phyloP scores from a whole-genome alignment of 306 rosid species.

The Dalbergia cochinchinensis region DNA sequence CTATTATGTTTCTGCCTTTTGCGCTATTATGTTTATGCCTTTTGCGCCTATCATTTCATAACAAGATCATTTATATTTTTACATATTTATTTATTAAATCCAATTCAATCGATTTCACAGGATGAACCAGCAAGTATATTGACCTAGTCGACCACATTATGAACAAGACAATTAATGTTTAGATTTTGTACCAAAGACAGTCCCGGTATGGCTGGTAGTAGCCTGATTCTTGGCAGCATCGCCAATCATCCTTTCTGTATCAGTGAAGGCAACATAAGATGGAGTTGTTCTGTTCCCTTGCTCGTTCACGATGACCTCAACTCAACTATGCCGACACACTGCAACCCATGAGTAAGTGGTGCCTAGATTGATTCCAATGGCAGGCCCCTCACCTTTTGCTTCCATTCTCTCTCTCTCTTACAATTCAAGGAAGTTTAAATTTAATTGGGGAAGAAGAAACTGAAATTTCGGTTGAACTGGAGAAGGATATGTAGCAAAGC shows the following conservation, averaged over 20 bases:
- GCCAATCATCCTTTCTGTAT: constrained; percentile 54
- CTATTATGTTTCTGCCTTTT: too few relatives aligned
- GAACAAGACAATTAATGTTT: neutral
- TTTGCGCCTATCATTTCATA: too few relatives aligned
- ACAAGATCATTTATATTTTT: too few relatives aligned
- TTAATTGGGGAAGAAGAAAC: too few relatives aligned
- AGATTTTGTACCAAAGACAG: constrained; percentile 55
- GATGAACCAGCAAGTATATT: too few relatives aligned
- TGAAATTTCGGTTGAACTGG: too few relatives aligned
- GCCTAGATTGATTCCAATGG: constrained; percentile 16
- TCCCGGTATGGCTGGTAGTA: constrained; percentile 60
- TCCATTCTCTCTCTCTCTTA: neutral
- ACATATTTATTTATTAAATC: too few relatives aligned
- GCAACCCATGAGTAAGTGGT: constrained; percentile 55
- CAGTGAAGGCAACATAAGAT: constrained; percentile 63
- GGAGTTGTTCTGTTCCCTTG: constrained; percentile 66
- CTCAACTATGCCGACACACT: constrained; percentile 61
- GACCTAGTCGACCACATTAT: too few relatives aligned
- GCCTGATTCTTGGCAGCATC: constrained; percentile 64
- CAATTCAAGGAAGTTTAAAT: neutral
- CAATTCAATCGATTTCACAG: too few relatives aligned
- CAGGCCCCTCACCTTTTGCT: neutral
- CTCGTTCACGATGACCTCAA: constrained; percentile 62
- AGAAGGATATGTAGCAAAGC: too few relatives aligned
- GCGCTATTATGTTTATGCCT: too few relatives aligned